Evolutionary conservation across 2,329 filamentous ascomycete genomes (phyloP), one percentile per base, ranked within the genome.

Genomic region (Camptophora hylomeconis): DNA sequence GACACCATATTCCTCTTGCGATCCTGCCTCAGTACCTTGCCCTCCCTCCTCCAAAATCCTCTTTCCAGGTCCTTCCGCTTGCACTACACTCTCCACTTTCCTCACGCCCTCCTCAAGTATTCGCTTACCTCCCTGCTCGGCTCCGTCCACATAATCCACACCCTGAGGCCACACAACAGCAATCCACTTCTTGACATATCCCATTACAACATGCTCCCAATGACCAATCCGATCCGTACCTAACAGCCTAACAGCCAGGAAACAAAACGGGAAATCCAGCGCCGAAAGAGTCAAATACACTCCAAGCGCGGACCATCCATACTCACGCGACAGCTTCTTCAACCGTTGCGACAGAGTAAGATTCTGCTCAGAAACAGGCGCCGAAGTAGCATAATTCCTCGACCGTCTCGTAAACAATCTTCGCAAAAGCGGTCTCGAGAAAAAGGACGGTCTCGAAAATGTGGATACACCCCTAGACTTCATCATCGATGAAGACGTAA

Each of bases 221-320:
- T 58, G 50, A 5, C 83, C 86, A 46, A 98, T 89, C 31, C 70
- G 71, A 15, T 98, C 89, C 0, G 81, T 80, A 10, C 89, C 89
- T 2, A 93, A 67, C 29, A 75, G 61, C 33, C 77, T 71, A 25
- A 98, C 89, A 7, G 89, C 72, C 31, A 92, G 57, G 59, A 93
- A 98, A 58, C 87, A 95, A 51, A 95, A 81, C 1, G 89, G 89
- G 41, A 95, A 92, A 57, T 98, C 89, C 28, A 93, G 59, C 20
- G 80, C 78, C 22, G 80, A 86, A 31, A 98, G 59, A 1, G 65
- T 65, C 7, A 94, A 56, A 54, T 98, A 98, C 9, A 98, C 81
- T n/a, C 84, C 87, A 4, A 94, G 56, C 1, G 86, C 86, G 3
- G 80, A 70, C 83, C 86, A 95, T 21, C 89, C 89, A 54, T 98